A percentile compares a stretch with the other conserved stretches of the same genome.
Evolutionary conservation across 208 protist species (phyloP).

Genomic region (Porcisia hertigi): DNA sequence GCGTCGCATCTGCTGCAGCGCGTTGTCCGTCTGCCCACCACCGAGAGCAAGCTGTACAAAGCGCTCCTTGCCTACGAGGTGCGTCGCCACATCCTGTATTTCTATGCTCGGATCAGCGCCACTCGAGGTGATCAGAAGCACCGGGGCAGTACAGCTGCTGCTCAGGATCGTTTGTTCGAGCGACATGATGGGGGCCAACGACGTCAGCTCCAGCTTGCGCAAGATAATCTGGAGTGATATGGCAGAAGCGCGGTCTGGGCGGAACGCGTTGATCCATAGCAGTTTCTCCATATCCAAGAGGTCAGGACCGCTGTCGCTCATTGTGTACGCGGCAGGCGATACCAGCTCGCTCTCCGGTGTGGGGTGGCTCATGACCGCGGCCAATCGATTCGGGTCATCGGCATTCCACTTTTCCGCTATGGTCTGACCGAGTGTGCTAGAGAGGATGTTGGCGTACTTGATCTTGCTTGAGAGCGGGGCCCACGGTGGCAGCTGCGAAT

Average conservation of each 20-base stretch:
- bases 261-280: constrained; percentile 93
- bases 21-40: constrained; percentile 92
- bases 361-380: constrained; percentile 59
- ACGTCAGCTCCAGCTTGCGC: constrained; percentile 58
- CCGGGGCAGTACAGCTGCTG: constrained; percentile 50
- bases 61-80: constrained; percentile 66
- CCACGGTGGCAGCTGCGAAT: constrained; percentile 53
- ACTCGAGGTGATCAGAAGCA: constrained; percentile 94
- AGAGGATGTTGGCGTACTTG: constrained; percentile 55
- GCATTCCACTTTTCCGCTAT: constrained; percentile 67
- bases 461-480: constrained; percentile 53
- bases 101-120: constrained; percentile 95
- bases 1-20: constrained; percentile 84
- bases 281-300: constrained; percentile 92
- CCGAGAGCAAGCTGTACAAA: constrained; percentile 95
- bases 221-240: constrained; percentile 74
- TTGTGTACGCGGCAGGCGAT: background rate
- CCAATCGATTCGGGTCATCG: constrained; percentile 61
- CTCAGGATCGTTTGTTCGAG: constrained; percentile 71
- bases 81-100: constrained; percentile 89
- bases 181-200: constrained; percentile 67
- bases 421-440: constrained; percentile 34
- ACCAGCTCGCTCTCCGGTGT: constrained; percentile 60
- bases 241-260: constrained; percentile 95
- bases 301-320: background rate